Base-by-base conservation (phyloP, 495 filamentous ascomycete species). In the Penicillium verhagenii region DNA sequence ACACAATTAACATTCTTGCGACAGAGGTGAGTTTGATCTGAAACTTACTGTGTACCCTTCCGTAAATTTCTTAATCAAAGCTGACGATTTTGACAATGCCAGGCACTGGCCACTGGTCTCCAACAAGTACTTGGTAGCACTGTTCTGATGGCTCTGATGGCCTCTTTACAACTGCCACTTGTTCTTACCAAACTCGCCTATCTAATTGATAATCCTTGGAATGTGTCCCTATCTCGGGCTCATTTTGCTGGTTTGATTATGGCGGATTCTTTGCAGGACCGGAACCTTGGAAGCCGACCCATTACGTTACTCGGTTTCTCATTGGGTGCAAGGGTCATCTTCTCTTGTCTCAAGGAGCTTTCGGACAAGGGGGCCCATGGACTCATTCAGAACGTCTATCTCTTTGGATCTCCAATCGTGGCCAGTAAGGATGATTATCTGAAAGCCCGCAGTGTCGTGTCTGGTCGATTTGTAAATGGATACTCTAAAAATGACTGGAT, bases 401-500 rank as follows among this genome's bases (percentile, higher is more conserved):
- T 97, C 16, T 97, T 97, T 63, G 94, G 94, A 14, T 89, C 90
- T 11, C 94, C 94, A 7, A 78, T 96, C 16, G 93, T 99, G 13
- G 90, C 91, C 11, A 96, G 90, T 66, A 88, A 85, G 53, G 94
- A 97, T 53, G 95, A 99, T 53, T 97, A 92, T 66, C 65, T 92
- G 18, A 86, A 82, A 56, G 89, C 86, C 8, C 82, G 89, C 35
- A 82, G 86, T 26, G 89, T 96, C 6, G 89, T 99, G 1, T 81
- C 89, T 9, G 94, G 95, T 5, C 80, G 92, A 31, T 97, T 96
- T 59, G 86, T 99, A 45, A 99, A 96, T 66, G 94, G 92, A 6
- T 97, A 95, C 71, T 86, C 93, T 39, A 87, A 81, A 18, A 96
- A 93, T 63, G 94, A 99, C 69, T 99, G 95, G 94, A 97, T 99